Base-by-base conservation (phyloP, 495 filamentous ascomycete genomes). In the Aspergillus heteromorphus region DNA sequence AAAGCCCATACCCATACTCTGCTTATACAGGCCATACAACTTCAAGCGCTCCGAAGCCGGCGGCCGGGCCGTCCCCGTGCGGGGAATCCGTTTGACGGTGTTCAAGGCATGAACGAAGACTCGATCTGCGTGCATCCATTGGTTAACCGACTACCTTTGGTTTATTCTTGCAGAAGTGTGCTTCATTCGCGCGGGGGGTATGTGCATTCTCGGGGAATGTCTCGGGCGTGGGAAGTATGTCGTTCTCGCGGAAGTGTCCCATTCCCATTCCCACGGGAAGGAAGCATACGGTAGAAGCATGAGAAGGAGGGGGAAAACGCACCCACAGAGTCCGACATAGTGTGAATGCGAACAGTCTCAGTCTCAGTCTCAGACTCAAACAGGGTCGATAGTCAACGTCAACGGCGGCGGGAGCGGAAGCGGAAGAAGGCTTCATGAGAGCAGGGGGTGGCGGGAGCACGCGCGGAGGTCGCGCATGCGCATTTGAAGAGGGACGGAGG, bases 81-180 rank as follows among this genome's bases (percentile, higher is more conserved):
- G 91, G 61, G 90, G 90, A 54, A 98, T 96, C 63, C 93, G 93
- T 72, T 96, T 96, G 58, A 97, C 93, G 23, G 92, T 97, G 73
- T 95, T 96, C 66, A 98, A 84, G 54, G 93, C 93, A 82, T 98
- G 92, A 70, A 92, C 91, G 74, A 98, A 98, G 69, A 98, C 93
- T 65, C 93, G 85, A 75, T 98, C 93, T 96, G 38, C 10, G 16
- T 10, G 30, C 9, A 34, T n/a, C 34, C 11, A 3, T 27, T 27
- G 7, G 23, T 27, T 27, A 38, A 6, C 21, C 18, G 13, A n/a
- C n/a, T n/a, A n/a, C n/a, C n/a, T n/a, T n/a, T n/a, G n/a, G n/a
- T n/a, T n/a, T n/a, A n/a, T n/a, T n/a, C n/a, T n/a, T n/a, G n/a
- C n/a, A n/a, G n/a, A n/a, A n/a, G n/a, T n/a, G n/a, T n/a, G n/a